Evolutionary conservation across 139 green algal species (phyloP).

Genomic region (Chlorella sp.): DNA sequence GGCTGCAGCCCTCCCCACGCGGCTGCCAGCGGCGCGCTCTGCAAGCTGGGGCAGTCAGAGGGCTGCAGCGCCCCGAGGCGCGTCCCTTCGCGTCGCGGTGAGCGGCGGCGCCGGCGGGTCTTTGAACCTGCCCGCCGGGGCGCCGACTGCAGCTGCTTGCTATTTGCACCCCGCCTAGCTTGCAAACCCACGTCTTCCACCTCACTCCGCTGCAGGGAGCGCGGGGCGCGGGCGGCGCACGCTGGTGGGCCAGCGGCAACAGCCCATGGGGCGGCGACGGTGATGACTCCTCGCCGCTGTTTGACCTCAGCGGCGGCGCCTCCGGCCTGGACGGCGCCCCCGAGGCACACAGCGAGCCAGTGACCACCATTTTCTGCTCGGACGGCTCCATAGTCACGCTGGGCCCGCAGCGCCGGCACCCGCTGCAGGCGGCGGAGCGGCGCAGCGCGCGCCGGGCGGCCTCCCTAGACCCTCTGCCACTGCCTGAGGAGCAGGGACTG

Average conservation of each 20-base stretch:
- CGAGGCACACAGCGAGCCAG: background rate
- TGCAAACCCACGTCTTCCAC: too few relatives aligned
- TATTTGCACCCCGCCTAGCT: too few relatives aligned
- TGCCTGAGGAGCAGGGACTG: slow-evolving; percentile 70
- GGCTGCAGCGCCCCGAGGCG: too few relatives aligned
- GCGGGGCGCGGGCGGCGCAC: background rate
- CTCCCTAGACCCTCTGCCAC: slow-evolving; percentile 48
- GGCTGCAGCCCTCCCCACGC: too few relatives aligned
- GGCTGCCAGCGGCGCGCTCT: too few relatives aligned
- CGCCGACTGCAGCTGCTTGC: too few relatives aligned
- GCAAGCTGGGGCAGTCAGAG: too few relatives aligned
- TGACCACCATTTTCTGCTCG: slow-evolving; percentile 27
- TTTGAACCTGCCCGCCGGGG: background rate
- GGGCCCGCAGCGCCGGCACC: background rate
- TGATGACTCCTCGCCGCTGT: background rate
- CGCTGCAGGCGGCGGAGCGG: background rate
- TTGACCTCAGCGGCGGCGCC: background rate
- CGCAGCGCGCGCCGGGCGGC: background rate
- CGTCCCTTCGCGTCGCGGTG: too few relatives aligned
- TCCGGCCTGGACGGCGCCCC: background rate
- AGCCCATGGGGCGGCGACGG: background rate
- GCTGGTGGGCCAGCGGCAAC: background rate
- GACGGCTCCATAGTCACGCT: slow-evolving; percentile 20
- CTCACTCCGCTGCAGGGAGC: background rate
- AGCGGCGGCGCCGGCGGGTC: too few relatives aligned